Conservation (phyloP, 2,329 filamentous ascomycete genomes). For the Tolypocladium paradoxum region DNA sequence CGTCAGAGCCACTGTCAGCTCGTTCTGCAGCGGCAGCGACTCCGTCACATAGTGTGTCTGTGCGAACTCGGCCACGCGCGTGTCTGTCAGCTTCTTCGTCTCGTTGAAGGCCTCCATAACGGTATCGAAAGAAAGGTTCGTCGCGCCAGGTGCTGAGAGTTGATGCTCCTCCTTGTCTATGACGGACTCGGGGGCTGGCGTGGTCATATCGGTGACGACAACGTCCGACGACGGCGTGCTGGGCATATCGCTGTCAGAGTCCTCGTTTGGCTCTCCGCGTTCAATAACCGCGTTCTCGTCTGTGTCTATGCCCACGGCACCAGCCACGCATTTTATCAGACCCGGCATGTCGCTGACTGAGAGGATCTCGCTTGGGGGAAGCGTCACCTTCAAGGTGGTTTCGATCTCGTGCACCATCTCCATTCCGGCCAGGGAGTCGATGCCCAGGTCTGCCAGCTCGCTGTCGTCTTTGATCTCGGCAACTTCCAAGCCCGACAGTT, state of each 20-base stretch:
- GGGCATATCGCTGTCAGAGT: not conserved
- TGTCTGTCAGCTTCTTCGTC: not conserved
- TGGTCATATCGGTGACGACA: not conserved
- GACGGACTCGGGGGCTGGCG: not conserved
- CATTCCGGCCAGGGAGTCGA: constrained; percentile 40
- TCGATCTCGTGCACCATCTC: constrained; percentile 33
- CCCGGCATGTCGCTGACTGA: not conserved
- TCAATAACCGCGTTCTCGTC: not conserved
- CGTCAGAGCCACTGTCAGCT: not conserved
- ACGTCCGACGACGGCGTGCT: not conserved
- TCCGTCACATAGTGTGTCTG: not conserved
- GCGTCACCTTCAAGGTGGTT: constrained; percentile 19
- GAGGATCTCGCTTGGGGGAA: constrained; percentile 1
- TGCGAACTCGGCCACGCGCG: not conserved
- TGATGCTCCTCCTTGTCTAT: not conserved
- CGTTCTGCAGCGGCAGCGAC: not conserved
- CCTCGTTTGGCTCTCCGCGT: not conserved
- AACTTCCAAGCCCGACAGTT: constrained; percentile 23
- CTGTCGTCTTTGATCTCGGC: constrained; percentile 24
- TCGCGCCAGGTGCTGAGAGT: not conserved
- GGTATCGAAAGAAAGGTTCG: not conserved
- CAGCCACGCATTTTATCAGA: not conserved
- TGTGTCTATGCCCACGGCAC: not conserved
- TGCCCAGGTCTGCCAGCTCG: constrained; percentile 31
- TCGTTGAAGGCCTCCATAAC: not conserved